phyloP scores from a whole-genome alignment of 768 basidiomycete species.

The Boletus rubropictus region DNA sequence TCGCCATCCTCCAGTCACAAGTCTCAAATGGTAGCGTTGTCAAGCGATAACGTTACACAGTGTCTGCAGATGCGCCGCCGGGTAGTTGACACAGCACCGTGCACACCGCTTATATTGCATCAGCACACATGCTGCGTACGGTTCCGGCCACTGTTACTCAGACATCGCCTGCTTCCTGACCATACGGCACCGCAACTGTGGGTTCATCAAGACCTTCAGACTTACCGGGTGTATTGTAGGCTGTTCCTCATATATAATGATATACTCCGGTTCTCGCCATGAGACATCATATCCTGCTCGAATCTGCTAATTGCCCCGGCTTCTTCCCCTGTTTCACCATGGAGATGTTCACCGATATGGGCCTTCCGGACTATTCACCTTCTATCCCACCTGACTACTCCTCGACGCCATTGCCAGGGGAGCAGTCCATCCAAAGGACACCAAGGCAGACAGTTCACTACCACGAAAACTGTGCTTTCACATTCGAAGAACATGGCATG shows the following conservation, averaged over 20 bases:
- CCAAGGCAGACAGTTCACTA: conserved; percentile 17
- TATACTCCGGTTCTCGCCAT: conserved; percentile 9
- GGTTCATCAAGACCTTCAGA: conserved; percentile 3
- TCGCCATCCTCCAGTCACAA: too few relatives aligned
- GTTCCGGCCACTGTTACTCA: conserved; percentile 10
- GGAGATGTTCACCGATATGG: conserved; percentile 10
- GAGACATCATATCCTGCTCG: background rate
- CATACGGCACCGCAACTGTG: conserved; percentile 10
- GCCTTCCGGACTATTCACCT: conserved; percentile 49
- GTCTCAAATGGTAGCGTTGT: too few relatives aligned
- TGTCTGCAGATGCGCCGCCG: background rate
- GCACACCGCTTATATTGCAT: conserved; percentile 5
- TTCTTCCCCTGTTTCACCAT: conserved; percentile 9
- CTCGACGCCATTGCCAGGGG: conserved; percentile 44
- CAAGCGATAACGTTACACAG: too few relatives aligned
- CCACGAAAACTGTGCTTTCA: conserved; percentile 25
- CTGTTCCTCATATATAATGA: conserved; percentile 22
- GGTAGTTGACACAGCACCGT: conserved; percentile 6
- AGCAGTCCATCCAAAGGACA: conserved; percentile 48
- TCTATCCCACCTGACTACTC: conserved; percentile 57
- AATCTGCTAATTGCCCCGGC: background rate
- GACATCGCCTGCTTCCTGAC: conserved; percentile 17
- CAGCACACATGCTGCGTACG: background rate
- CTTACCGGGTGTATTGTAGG: background rate
- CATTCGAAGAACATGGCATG: conserved; percentile 28